Base-by-base conservation (phyloP, 2,329 filamentous ascomycete genomes). In the Nothopassalora personata region DNA sequence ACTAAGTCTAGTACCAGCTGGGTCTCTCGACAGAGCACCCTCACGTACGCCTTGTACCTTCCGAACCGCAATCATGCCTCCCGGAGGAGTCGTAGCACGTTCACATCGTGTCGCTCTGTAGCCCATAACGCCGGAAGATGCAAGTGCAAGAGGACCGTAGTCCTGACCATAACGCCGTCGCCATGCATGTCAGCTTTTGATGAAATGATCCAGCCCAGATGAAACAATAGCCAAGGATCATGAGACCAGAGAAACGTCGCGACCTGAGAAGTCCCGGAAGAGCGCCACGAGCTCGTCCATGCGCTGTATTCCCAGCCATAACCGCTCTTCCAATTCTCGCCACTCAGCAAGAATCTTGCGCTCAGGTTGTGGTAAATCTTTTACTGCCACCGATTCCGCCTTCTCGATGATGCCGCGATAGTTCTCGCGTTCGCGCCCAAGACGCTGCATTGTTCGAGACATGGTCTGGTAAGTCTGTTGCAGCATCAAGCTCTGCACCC, bases 381-480 rank as follows among this genome's bases (percentile, higher is more conserved):
- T 86, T 28, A 97, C 90, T 72, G 97, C 93, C 23, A 86, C 88
- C 54, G 94, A 86, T 70, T 94, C 88, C 1, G 91, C 87, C 72
- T 96, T 90, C 30, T 87, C 83, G 31, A 97, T 80, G 27, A 96
- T 85, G 55, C 86, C 84, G 63, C 85, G 83, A 59, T 90, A 83
- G 64, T 85, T 85, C 53, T 84, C 82, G 43, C 89, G 84, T 73
- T 97, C 90, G 30, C 89, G 84, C 36, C 86, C 83, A 27, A 95
- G 82, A 27, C 91, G 87, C 72, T 96, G 90, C 52, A 97, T 73
- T 63, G 88, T 89, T 58, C 92, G 85, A 15, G 91, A 82, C 89
- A 97, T 96, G 30, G 87, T 83, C 73, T 96, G 96, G 79, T 96
- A 97, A 0, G 88, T 84, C 60, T 90, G 87, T 63, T 96, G 88